Base-by-base conservation (phyloP, 2,329 filamentous ascomycete species). In the Ustulina deusta region DNA sequence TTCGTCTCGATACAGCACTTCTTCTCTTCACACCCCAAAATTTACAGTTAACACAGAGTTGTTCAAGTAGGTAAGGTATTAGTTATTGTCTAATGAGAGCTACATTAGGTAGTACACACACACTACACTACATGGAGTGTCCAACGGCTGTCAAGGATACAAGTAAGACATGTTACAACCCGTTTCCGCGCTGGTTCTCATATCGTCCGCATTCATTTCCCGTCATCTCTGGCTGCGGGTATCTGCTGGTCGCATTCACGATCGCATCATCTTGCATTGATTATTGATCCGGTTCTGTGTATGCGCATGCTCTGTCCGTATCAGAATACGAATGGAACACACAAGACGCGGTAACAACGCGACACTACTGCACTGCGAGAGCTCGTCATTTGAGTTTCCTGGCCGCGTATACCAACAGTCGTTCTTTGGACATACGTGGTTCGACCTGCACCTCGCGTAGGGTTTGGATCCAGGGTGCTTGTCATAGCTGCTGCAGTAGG, bases 191-290 rank as follows among this genome's bases (percentile, higher is more conserved):
- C 51, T 38, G 20, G 27, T 46, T 20, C 36, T 49, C 42, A 25
- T 68, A 13, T 25, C 54, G 42, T 58, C 63, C 58, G 55, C 56
- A 42, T 56, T 40, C 32, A 22, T 46, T 29, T 52, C 34, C 32
- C 49, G 34, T 65, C 38, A 65, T n/a, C 17, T 46, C 34, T n/a
- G 13, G 17, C 11, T 61, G 44, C 64, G 42, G 56, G 44, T 51
- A 61, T 65, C 71, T 64, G 70, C 58, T 69, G 58, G 34, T 64
- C 34, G 11, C 55, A 58, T 58, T 67, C 72, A 69, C 72, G 74
- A 75, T 75, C 71, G 72, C 69, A 62, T 69, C 66, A 76, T 76
- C 73, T 75, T 65, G 73, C 73, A 76, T 70, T 57, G 54, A 57
- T 54, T 61, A 67, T 65, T 69, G 51, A 64, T 61, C 44, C 60